Conservation (phyloP, 2,329 filamentous ascomycete genomes). For the Pseudocercospora eumusae region DNA sequence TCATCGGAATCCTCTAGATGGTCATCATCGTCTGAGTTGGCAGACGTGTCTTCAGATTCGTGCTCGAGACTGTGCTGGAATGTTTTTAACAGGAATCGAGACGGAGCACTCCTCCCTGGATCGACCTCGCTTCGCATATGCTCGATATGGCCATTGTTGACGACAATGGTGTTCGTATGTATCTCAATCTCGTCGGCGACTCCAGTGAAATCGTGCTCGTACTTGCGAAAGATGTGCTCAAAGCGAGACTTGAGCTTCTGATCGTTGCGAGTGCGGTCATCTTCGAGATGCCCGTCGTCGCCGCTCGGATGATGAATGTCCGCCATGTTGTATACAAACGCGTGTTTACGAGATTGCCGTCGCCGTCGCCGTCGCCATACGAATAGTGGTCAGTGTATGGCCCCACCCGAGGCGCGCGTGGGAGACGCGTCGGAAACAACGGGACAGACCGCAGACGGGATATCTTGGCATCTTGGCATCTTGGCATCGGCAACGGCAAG, state of each 20-base stretch:
- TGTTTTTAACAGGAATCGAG: constrained; percentile 34
- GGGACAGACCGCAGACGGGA: background rate
- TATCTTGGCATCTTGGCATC: background rate
- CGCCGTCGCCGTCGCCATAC: too few relatives aligned
- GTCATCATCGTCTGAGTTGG: constrained; percentile 42
- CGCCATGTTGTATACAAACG: background rate
- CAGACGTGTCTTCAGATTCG: constrained; percentile 26
- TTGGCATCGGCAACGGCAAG: background rate
- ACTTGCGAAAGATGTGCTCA: constrained; percentile 82
- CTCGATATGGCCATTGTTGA: constrained; percentile 83
- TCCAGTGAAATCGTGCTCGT: constrained; percentile 70
- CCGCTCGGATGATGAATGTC: background rate
- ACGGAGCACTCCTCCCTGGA: constrained; percentile 42
- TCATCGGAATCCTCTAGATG: constrained; percentile 35
- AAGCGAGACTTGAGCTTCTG: constrained; percentile 77
- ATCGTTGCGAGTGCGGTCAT: constrained; percentile 55
- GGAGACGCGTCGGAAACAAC: background rate
- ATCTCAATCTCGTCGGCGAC: constrained; percentile 90
- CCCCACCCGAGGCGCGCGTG: background rate
- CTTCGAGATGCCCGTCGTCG: constrained; percentile 20
- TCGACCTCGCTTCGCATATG: constrained; percentile 62
- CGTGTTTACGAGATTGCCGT: background rate
- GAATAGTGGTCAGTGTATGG: background rate
- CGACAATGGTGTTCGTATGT: constrained; percentile 75
- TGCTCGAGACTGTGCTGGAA: constrained; percentile 39